These are phyloP conservation scores for Corchorus capsularis DNA, from an alignment of 345 rosid genomes.

Conservation along the genomic window DNA sequence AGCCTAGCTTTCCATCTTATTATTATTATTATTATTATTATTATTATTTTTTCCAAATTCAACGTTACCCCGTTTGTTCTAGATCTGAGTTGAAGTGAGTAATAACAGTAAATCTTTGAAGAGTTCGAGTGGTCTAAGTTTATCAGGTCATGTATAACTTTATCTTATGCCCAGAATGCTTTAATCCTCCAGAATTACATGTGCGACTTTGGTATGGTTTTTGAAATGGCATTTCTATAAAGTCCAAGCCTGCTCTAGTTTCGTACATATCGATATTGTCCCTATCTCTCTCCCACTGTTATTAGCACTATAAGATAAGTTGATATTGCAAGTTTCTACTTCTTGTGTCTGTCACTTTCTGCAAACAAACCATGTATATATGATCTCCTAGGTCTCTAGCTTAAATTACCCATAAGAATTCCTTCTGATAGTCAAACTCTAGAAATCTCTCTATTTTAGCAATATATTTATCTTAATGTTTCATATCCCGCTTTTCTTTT, in stretches of 20 bases:
- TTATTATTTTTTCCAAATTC: not conserved
- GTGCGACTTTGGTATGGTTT: not conserved
- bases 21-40: no score
- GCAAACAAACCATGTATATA: not conserved
- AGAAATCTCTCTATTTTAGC: not conserved
- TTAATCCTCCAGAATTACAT: not conserved
- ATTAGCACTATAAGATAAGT: no score
- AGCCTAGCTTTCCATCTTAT: not conserved
- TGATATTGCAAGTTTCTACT: no score
- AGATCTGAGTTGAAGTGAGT: conserved; percentile 6
- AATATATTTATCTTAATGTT: not conserved
- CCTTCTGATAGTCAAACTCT: conserved; percentile 1
- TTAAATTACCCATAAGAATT: not conserved
- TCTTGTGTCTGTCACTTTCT: no score
- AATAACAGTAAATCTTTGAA: conserved; percentile 7
- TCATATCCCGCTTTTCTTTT: conserved; percentile 11
- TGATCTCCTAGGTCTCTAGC: not conserved
- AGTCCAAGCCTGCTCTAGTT: not conserved
- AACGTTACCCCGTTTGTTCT: not conserved
- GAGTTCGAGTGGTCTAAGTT: not conserved
- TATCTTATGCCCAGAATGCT: conserved; percentile 5
- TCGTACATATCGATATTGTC: not conserved
- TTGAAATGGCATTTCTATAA: not conserved
- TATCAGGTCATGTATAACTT: not conserved
- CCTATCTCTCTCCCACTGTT: no score